A percentile compares a stretch with the other conserved stretches of the same genome.
Evolutionary conservation across 352 stramenopile genomes (phyloP).

Genomic region (Phytophthora cryptogea): DNA sequence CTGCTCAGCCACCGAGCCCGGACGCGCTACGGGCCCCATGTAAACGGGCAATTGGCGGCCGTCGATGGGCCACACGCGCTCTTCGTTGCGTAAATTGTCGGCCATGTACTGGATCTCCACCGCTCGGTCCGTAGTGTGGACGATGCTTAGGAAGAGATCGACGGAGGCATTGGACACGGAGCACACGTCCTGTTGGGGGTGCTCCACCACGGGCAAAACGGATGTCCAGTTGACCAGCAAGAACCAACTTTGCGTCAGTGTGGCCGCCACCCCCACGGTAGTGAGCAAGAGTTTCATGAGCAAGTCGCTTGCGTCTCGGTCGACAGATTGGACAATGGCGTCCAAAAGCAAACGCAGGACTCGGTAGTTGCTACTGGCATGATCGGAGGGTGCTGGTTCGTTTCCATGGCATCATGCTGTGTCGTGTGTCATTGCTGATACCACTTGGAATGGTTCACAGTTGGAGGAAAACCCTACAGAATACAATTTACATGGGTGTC

Average conservation of each 20-base stretch:
- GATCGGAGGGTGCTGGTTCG: constrained; percentile 4
- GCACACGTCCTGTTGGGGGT: constrained; percentile 7
- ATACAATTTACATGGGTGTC: too few species aligned
- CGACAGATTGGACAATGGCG: constrained; percentile 22
- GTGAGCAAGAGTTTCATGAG: constrained; percentile 27
- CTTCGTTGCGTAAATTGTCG: constrained; percentile 34
- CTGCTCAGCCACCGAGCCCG: constrained; percentile 34
- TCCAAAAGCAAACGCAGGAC: not conserved
- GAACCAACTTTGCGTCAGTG: constrained; percentile 24
- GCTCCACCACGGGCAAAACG: constrained; percentile 1
- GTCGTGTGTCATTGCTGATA: not conserved
- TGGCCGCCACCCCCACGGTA: constrained; percentile 11
- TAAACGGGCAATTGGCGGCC: constrained; percentile 33
- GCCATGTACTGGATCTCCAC: constrained; percentile 27
- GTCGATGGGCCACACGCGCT: constrained; percentile 31
- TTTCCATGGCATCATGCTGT: not conserved
- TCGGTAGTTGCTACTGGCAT: constrained; percentile 2
- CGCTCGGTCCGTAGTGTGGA: constrained; percentile 15
- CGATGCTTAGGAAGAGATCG: constrained; percentile 21
- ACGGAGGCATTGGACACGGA: constrained; percentile 2
- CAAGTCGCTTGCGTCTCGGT: constrained; percentile 1
- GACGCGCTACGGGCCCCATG: constrained; percentile 32
- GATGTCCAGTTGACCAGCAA: constrained; percentile 12
- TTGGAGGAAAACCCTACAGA: too few species aligned
- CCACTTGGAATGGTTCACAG: not conserved